Base-by-base conservation (phyloP, 2,329 filamentous ascomycete genomes). In the Beauveria bassiana region DNA sequence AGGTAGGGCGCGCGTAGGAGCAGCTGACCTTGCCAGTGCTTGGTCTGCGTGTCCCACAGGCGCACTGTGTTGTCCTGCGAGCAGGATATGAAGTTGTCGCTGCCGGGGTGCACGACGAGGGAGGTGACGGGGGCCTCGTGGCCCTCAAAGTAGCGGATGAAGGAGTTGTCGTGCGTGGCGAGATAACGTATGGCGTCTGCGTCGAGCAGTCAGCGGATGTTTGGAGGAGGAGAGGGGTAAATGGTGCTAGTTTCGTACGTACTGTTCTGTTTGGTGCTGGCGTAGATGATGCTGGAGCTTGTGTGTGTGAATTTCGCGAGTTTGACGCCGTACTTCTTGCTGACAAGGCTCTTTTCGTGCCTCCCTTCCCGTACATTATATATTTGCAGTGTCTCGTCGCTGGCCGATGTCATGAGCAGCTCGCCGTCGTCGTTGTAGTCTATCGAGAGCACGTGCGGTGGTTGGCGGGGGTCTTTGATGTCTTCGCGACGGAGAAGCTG, bases 391-490 rank as follows among this genome's bases (percentile, higher is more conserved):
- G 91, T 96, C 73, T 97, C 93, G 74, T 99, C 95, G 77, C 91
- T 92, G 67, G 93, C 90, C 6, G 92, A 91, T 0, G 93, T 90
- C 75, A 99, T 91, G 63, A 96, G 84, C 55, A 93, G 89, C 74
- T 97, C 92, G 73, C 95, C 95, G 49, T 90, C 89, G 77, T 98
- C 93, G 74, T 98, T 93, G 72, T 96, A 99, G 78, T 99, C 93
- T 68, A 99, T 85, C 1, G 93, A 98, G 9, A 95, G 89, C 63
- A 97, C 86, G 66, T 86, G 81, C 4, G 87, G 85, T 56, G 80
- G 78, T 10, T 79, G 74, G 62, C 77, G 76, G 62, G 75, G 75
- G 52, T 82, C 81, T 67, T 82, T 83, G 46, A 78, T 67, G 64
- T 84, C 81, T 47, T 85, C 79, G 62, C 84, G 80, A 51, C 78